phyloP scores from a whole-genome alignment of 306 rosid species.

The Ceratonia siliqua region DNA sequence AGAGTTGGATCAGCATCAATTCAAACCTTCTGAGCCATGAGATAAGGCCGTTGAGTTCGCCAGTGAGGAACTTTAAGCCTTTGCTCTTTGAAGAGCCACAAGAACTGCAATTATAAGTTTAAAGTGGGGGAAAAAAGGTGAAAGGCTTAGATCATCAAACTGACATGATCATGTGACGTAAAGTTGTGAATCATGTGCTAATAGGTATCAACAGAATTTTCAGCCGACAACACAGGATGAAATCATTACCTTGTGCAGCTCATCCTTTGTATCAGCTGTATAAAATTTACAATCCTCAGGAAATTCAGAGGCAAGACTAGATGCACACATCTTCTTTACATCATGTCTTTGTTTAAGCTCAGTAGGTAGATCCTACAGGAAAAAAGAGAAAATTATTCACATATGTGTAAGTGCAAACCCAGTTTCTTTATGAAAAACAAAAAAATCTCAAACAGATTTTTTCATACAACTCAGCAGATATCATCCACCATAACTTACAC shows the following conservation, averaged over 20 bases:
- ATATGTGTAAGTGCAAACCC: not conserved
- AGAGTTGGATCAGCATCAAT: constrained; percentile 27
- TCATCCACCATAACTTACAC: constrained; percentile 59
- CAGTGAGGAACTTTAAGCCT: constrained; percentile 83
- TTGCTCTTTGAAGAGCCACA: constrained; percentile 92
- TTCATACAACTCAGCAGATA: constrained; percentile 1
- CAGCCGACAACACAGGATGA: not conserved
- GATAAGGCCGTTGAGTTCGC: constrained; percentile 79
- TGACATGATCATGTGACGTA: constrained; percentile 4
- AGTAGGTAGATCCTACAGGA: constrained; percentile 69
- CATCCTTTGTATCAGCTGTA: constrained; percentile 87
- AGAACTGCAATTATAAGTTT: constrained; percentile 60
- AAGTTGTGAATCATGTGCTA: not conserved
- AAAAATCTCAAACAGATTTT: not conserved
- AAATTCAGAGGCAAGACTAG: constrained; percentile 76
- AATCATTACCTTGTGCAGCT: constrained; percentile 80
- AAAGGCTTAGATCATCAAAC: constrained; percentile 11
- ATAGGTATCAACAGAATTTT: constrained; percentile 10
- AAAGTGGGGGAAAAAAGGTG: not conserved
- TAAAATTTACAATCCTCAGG: constrained; percentile 87
- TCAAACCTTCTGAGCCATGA: constrained; percentile 78
- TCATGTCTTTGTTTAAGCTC: constrained; percentile 74
- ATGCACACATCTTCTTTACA: constrained; percentile 68
- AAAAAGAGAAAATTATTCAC: constrained; percentile 11
- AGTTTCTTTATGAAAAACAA: constrained; percentile 5